Evolutionary conservation across 306 rosid genomes (phyloP).

Genomic region (Oxytropis ochrocephala): DNA sequence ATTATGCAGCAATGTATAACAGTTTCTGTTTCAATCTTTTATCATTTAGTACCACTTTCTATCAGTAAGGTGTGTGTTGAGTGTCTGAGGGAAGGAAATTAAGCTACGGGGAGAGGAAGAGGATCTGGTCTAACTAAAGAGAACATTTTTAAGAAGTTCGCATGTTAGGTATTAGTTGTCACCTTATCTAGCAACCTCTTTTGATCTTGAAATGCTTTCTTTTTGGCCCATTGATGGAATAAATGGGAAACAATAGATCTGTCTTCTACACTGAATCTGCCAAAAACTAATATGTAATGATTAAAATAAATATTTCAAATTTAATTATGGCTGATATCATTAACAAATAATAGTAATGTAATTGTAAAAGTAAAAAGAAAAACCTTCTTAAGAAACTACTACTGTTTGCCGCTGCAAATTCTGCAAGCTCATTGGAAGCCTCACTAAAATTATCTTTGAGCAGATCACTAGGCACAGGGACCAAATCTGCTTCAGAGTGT

Average conservation of each 20-base stretch:
- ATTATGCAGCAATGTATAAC: no score
- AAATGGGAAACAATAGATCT: slow-evolving; percentile 74
- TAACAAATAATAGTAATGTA: not conserved
- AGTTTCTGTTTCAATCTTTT: no score
- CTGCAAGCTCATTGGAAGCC: slow-evolving; percentile 40
- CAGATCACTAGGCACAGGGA: slow-evolving; percentile 37
- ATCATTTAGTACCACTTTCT: not conserved
- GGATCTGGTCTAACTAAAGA: not conserved
- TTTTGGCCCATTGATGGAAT: slow-evolving; percentile 94
- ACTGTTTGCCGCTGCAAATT: slow-evolving; percentile 32
- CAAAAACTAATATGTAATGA: slow-evolving; percentile 12
- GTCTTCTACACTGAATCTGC: slow-evolving; percentile 69
- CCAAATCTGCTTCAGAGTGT: slow-evolving; percentile 31
- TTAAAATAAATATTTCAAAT: slow-evolving; percentile 8
- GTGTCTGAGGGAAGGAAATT: not conserved
- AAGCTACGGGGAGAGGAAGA: not conserved
- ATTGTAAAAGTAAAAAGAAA: slow-evolving; percentile 14
- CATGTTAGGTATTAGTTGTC: not conserved
- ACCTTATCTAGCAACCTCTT: slow-evolving; percentile 95
- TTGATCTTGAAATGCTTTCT: slow-evolving; percentile 91
- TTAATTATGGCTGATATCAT: slow-evolving; percentile 7
- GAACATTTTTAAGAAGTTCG: not conserved
- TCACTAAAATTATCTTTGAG: slow-evolving; percentile 21
- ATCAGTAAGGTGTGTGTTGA: not conserved
- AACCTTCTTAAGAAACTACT: slow-evolving; percentile 74